phyloP scores from a whole-genome alignment of 345 rosid species.

The Syzygium aromaticum region DNA sequence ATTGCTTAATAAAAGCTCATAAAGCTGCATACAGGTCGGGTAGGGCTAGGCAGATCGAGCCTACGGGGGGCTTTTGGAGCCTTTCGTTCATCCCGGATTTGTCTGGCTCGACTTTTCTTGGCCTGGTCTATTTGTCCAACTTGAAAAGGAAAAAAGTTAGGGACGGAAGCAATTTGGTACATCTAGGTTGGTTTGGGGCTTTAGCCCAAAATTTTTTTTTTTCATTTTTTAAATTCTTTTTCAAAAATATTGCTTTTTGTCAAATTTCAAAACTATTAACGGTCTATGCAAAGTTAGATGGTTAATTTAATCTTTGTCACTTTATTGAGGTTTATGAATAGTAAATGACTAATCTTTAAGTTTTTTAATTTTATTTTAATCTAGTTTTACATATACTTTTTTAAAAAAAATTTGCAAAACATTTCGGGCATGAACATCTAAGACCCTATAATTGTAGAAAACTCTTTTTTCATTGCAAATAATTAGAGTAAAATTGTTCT shows the following conservation, averaged over 20 bases:
- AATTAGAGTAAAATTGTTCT: background rate
- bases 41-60: background rate
- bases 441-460: background rate
- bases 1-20: background rate
- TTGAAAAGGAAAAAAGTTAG: background rate
- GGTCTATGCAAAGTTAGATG: background rate
- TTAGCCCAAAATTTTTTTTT: background rate
- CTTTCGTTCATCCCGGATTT: background rate
- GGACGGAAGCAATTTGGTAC: accelerated
- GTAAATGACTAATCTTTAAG: background rate
- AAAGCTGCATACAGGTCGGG: accelerated
- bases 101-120: background rate
- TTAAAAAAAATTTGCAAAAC: background rate
- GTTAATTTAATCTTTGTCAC: background rate
- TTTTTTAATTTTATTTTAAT: background rate
- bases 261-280: background rate
- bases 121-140: background rate
- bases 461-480: background rate
- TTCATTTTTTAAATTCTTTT: background rate
- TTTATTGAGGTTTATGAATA: background rate
- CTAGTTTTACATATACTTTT: background rate
- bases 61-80: background rate
- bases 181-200: background rate
- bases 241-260: background rate
- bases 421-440: background rate